Conservation (phyloP, 192 early-diverging fungal genomes). For the Gonapodya sp. region DNA sequence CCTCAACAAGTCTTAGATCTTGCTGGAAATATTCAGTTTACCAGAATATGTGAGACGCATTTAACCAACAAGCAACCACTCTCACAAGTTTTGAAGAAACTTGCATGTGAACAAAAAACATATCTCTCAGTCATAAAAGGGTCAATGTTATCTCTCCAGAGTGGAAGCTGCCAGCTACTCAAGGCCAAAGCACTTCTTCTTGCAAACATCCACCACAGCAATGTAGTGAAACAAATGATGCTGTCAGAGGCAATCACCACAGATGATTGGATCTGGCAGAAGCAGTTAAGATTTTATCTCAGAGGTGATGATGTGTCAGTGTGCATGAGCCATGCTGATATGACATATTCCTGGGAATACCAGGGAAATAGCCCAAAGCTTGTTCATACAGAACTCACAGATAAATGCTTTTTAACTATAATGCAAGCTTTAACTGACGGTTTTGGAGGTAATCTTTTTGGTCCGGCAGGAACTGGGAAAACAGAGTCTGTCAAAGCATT, state of each 20-base stretch:
- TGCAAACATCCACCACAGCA: slow-evolving; percentile 95
- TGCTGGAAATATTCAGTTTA: slow-evolving; percentile 65
- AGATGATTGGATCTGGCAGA: slow-evolving; percentile 81
- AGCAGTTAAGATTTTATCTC: slow-evolving; percentile 92
- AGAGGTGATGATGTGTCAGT: slow-evolving; percentile 52
- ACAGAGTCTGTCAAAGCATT: slow-evolving; percentile 98
- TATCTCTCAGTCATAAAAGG: slow-evolving; percentile 43
- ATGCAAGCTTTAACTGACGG: slow-evolving; percentile 89
- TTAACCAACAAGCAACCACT: slow-evolving; percentile 39
- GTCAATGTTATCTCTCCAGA: neutral
- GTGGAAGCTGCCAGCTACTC: neutral
- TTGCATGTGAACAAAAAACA: slow-evolving; percentile 84
- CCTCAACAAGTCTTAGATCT: slow-evolving; percentile 24
- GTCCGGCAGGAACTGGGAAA: slow-evolving; percentile 98
- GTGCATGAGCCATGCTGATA: slow-evolving; percentile 86
- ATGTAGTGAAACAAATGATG: slow-evolving; percentile 67
- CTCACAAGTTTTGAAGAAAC: slow-evolving; percentile 63
- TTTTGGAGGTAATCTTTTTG: slow-evolving; percentile 94
- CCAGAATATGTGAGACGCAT: neutral
- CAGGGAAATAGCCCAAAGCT: slow-evolving; percentile 91
- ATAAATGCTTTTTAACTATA: slow-evolving; percentile 95
- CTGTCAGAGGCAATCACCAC: slow-evolving; percentile 32
- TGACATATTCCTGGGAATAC: slow-evolving; percentile 96
- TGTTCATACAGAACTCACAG: slow-evolving; percentile 97
- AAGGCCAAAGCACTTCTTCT: slow-evolving; percentile 98